Evolutionary conservation across 768 basidiomycete species (phyloP).

Genomic region (Agaricus blazei): DNA sequence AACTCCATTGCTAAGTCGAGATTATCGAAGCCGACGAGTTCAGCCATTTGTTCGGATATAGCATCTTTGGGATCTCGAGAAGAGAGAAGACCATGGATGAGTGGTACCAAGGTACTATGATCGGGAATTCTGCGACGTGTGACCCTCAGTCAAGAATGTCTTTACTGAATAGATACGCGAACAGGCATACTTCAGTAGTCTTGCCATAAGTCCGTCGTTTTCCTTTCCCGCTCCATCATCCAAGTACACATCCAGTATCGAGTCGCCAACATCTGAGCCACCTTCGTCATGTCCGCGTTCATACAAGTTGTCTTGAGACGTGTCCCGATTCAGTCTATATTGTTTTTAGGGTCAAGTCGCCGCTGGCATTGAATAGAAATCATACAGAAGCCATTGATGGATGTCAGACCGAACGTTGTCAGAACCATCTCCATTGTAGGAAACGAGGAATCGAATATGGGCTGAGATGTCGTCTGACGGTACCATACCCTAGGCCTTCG

Average conservation of each 20-base stretch:
- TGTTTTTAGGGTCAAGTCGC: too few relatives aligned
- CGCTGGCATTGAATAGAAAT: not conserved
- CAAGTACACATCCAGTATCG: conserved; percentile 5
- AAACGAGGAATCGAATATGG: conserved; percentile 3
- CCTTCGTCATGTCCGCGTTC: not conserved
- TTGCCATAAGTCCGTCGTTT: not conserved
- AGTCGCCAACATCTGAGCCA: not conserved
- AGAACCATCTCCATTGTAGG: conserved; percentile 2
- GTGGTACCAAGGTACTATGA: conserved; percentile 18
- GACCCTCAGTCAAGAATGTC: not conserved
- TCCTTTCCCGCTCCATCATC: not conserved
- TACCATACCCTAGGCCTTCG: too few relatives aligned
- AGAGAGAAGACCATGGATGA: conserved; percentile 36
- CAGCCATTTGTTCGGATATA: conserved; percentile 73
- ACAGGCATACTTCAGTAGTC: not conserved
- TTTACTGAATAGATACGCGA: too few relatives aligned
- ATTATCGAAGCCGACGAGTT: conserved; percentile 79
- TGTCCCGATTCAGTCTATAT: not conserved
- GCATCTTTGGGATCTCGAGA: conserved; percentile 55
- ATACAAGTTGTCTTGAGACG: not conserved
- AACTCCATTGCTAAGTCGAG: conserved; percentile 76
- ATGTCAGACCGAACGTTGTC: conserved; percentile 3
- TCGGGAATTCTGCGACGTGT: conserved; percentile 9
- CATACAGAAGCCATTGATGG: conserved; percentile 8
- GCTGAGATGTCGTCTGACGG: not conserved